Conservation (phyloP, 148 eudicot genomes). For the Cornus controversa region DNA sequence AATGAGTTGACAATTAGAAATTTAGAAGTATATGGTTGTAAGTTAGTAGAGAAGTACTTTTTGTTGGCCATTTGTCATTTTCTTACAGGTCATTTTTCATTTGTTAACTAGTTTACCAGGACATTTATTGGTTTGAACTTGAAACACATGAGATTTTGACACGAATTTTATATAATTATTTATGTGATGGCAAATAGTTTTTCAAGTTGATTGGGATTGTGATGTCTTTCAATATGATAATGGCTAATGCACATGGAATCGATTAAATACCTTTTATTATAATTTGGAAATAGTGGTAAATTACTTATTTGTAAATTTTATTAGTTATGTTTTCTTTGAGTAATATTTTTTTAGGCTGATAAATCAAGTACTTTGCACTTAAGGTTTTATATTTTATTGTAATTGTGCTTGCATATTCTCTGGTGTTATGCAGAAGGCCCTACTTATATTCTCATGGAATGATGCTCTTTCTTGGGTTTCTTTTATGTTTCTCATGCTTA, state of each 20-base stretch:
- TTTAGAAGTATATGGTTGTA: conserved; percentile 6
- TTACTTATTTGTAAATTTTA: neutral
- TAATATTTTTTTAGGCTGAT: neutral
- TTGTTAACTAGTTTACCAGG: too few relatives aligned
- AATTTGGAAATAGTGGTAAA: neutral
- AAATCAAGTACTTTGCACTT: neutral
- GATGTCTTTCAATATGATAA: neutral
- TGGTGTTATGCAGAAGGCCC: neutral
- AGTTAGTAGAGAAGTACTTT: neutral
- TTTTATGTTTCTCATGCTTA: neutral
- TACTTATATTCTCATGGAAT: neutral
- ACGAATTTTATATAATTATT: neutral
- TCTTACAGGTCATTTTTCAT: neutral
- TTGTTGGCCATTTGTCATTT: too few relatives aligned
- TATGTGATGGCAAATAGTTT: neutral
- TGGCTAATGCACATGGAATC: neutral
- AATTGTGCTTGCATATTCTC: neutral
- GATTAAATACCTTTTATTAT: neutral
- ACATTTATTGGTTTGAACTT: neutral
- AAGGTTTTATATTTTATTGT: neutral
- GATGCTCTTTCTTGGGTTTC: neutral
- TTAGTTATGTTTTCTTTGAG: neutral
- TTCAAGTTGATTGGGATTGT: neutral
- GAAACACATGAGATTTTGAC: neutral
- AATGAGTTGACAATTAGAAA: conserved; percentile 1